Base-by-base conservation (phyloP, 1,284 basidiomycete species). In the Afroboletus lepidellus region DNA sequence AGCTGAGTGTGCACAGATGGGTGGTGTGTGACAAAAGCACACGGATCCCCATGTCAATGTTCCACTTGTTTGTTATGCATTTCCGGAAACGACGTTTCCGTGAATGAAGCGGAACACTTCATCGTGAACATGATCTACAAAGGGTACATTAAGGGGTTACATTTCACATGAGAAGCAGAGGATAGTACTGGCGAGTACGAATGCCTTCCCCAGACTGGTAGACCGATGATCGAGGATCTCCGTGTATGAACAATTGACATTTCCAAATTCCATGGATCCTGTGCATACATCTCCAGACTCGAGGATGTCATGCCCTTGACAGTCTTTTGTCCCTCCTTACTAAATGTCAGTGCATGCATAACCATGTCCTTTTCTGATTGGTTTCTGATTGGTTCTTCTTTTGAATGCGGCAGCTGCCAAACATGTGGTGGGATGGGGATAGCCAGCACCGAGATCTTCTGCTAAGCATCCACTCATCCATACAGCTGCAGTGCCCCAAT, bases 101-200 rank as follows among this genome's bases (percentile, higher is more conserved):
- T 75, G 48, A 92, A 92, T 56, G 96, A 98, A 72, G 87, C 93
- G 16, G 96, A 98, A 71, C 98, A 96, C 71, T 78, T 94, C 51
- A 79, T 98, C 8, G 94, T 94, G 16, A 95, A 94, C 65, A 90
- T 96, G 87, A 90, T 98, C 37, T 93, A 30, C 29, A 91, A 90
- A 74, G 93, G 92, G 4, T 92, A 88, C 69, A 87, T 98, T n/a
- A 69, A 83, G 90, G 53, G 96, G 96, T 5, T 98, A 98, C 70
- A 96, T 99, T 64, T 94, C 92, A 42, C 96, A 99, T 66, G 92
- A 93, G 66, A 90, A 90, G 69, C 87, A 92, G 72, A 92, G 89
- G 78, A 88, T 98, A 3, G 96, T 99, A 3, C 70, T 99, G 47
- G 85, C 91, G 1, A 84, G 85, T 58, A 81, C 79, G 13, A 88